A percentile compares a stretch with the other conserved stretches of the same genome.
Conservation (phyloP, 148 eudicot species). For the Bassia scoparia region DNA sequence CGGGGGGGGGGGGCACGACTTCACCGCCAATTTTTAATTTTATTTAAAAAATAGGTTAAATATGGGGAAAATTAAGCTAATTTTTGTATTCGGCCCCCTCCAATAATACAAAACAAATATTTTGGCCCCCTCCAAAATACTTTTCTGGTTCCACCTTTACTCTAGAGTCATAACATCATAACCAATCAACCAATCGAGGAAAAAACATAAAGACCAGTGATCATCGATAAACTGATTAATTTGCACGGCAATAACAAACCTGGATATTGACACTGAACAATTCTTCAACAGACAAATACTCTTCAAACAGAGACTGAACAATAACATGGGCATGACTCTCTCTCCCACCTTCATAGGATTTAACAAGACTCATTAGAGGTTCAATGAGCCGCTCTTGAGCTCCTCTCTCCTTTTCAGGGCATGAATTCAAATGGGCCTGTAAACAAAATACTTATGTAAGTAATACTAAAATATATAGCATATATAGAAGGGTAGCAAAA, state of each 20-base stretch:
- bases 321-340: constrained; percentile 96
- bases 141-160: too few species aligned
- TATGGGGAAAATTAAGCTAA: too few species aligned
- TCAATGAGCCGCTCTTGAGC: constrained; percentile 92
- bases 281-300: constrained; percentile 82
- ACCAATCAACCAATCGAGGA: too few species aligned
- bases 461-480: not conserved
- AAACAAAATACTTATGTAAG: constrained; percentile 12
- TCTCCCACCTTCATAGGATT: constrained; percentile 97
- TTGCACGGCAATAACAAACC: constrained; percentile 35
- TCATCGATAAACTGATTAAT: not conserved
- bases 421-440: constrained; percentile 70
- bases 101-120: too few species aligned
- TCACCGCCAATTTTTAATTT: too few species aligned
- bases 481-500: constrained; percentile 2
- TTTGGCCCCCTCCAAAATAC: too few species aligned
- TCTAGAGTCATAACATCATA: too few species aligned
- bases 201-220: not conserved
- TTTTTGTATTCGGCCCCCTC: too few species aligned
- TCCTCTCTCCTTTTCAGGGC: constrained; percentile 77
- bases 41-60: too few species aligned
- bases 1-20: too few species aligned
- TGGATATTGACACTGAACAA: constrained; percentile 90
- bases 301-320: constrained; percentile 88
- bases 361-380: constrained; percentile 86